Conservation (phyloP, 2,329 filamentous ascomycete species). For the Celoporthe dispersa region DNA sequence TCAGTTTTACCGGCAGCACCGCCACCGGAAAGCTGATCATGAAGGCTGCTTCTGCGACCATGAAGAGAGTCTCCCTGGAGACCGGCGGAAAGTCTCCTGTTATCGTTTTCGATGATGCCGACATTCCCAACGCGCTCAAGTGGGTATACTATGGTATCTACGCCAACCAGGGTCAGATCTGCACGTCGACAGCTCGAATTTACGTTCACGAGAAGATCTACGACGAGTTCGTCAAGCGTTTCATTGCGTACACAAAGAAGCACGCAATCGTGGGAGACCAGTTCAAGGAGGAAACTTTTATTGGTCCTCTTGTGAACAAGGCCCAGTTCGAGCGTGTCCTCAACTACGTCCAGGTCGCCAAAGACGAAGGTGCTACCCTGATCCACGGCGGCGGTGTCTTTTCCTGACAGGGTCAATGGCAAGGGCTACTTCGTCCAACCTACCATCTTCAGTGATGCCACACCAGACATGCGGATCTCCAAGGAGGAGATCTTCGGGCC, state of each 20-base stretch:
- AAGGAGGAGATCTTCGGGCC: conserved; percentile 21
- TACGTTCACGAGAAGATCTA: conserved; percentile 9
- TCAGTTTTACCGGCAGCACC: conserved; percentile 14
- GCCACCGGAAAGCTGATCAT: conserved; percentile 7
- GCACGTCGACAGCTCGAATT: conserved; percentile 14
- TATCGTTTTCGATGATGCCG: conserved; percentile 13
- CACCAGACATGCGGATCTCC: conserved; percentile 12
- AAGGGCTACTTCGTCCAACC: conserved; percentile 16
- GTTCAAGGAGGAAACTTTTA: background rate
- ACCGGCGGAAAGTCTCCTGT: conserved; percentile 14
- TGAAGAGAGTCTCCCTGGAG: conserved; percentile 18
- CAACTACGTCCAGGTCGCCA: conserved; percentile 4
- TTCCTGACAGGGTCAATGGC: background rate
- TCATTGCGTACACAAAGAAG: conserved; percentile 2
- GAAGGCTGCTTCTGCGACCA: background rate
- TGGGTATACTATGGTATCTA: conserved; percentile 9
- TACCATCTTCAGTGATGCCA: conserved; percentile 16
- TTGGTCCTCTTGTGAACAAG: conserved; percentile 15
- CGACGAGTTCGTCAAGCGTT: conserved; percentile 4
- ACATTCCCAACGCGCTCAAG: conserved; percentile 6
- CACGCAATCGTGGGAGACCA: background rate
- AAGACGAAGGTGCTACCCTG: background rate
- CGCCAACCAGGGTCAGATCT: conserved; percentile 17
- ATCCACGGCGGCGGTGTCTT: conserved; percentile 2
- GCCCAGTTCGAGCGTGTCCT: conserved; percentile 7